Conservation (phyloP, 2,329 filamentous ascomycete species). For the Pseudogymnoascus sp. region DNA sequence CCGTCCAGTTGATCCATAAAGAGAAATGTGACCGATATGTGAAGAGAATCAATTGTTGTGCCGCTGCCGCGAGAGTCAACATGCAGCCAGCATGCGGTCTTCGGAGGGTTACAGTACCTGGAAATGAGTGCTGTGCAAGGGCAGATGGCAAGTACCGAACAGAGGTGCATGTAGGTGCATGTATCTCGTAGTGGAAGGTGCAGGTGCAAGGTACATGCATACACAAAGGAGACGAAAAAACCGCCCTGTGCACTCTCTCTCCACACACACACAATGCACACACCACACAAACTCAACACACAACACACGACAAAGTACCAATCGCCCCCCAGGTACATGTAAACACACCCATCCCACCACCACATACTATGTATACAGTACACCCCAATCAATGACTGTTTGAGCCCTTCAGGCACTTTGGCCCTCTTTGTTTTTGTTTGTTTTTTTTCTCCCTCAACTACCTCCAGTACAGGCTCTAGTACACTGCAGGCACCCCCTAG, state of each 20-base stretch:
- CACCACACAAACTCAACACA: neutral
- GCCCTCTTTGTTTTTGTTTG: too few species aligned
- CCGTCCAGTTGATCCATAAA: neutral
- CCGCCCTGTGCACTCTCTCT: too few species aligned
- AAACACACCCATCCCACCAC: too few species aligned
- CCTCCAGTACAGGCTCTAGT: neutral
- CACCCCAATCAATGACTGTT: neutral
- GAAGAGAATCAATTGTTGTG: neutral
- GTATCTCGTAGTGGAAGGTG: neutral
- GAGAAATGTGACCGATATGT: slow-evolving; percentile 3
- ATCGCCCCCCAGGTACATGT: too few species aligned
- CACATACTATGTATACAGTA: too few species aligned
- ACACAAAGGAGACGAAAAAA: neutral
- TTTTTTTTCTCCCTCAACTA: too few species aligned
- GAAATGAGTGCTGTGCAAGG: neutral
- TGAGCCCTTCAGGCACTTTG: neutral
- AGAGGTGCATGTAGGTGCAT: neutral
- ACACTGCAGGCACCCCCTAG: neutral
- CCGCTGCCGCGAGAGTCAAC: neutral
- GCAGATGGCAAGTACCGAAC: neutral
- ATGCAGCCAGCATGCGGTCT: neutral
- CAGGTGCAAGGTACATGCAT: neutral
- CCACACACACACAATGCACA: neutral
- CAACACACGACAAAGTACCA: neutral
- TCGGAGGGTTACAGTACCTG: neutral